A percentile compares a stretch with the other conserved stretches of the same genome.
Conservation (phyloP, 164 flowering plant species). For the Magnolia officinalis region DNA sequence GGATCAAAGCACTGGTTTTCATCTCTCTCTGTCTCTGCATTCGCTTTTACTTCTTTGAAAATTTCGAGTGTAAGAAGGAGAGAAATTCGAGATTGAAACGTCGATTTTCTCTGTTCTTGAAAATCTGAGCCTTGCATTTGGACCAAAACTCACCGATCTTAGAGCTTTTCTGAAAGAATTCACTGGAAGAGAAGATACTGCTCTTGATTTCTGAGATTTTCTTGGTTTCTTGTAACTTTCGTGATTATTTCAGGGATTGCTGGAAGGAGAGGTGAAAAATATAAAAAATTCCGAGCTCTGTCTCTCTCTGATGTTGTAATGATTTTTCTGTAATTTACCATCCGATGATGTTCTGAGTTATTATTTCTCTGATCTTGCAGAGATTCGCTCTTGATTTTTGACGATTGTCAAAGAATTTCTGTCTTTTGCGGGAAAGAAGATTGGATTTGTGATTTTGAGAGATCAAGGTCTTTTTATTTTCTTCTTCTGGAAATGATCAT, state of each 20-base stretch:
- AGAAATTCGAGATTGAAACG: neutral
- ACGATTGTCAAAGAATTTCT: neutral
- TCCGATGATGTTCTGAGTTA: neutral
- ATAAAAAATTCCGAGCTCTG: neutral
- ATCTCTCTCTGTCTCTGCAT: neutral
- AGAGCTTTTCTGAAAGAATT: neutral
- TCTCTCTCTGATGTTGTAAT: neutral
- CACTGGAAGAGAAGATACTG: neutral
- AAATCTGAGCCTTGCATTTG: neutral
- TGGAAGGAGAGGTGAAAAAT: neutral
- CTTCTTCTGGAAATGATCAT: neutral
- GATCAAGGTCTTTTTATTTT: neutral
- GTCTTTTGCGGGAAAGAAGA: neutral
- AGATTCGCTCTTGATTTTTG: neutral
- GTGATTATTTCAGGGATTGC: neutral
- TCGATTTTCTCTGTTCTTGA: neutral
- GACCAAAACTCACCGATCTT: neutral
- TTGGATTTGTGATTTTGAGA: neutral
- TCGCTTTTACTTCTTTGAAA: constrained; percentile 12
- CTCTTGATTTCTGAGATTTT: neutral
- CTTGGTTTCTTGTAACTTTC: neutral
- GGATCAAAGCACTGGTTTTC: constrained; percentile 13
- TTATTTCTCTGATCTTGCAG: neutral
- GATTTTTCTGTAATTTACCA: too few relatives aligned
- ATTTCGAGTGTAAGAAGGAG: neutral